phyloP scores from a whole-genome alignment of 768 basidiomycete species.

The Termitomyces sp. region DNA sequence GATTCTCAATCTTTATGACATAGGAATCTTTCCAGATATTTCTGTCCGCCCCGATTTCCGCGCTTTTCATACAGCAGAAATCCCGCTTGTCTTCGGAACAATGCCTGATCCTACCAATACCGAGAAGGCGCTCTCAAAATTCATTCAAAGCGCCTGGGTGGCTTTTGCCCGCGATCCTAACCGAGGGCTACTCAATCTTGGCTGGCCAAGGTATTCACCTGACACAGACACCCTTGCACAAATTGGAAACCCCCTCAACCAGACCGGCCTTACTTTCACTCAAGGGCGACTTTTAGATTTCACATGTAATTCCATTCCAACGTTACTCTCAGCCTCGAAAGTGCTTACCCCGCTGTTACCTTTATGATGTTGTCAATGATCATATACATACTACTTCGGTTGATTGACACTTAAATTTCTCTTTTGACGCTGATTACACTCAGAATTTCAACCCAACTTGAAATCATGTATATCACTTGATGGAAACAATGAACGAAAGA shows the following conservation, averaged over 20 bases:
- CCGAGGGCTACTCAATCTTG: slow-evolving; percentile 22
- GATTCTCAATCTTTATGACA: neutral
- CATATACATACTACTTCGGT: too few species aligned
- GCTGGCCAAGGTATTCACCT: slow-evolving; percentile 23
- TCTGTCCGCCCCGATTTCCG: slow-evolving; percentile 29
- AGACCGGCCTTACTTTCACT: slow-evolving; percentile 11
- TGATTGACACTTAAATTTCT: too few species aligned
- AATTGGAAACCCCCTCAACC: slow-evolving; percentile 14
- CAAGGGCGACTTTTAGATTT: slow-evolving; percentile 16
- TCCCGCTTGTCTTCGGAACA: slow-evolving; percentile 37
- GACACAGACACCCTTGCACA: slow-evolving; percentile 15
- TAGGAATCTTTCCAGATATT: slow-evolving; percentile 34
- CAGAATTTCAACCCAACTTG: too few species aligned
- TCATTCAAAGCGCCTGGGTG: slow-evolving; percentile 37
- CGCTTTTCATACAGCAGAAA: slow-evolving; percentile 35
- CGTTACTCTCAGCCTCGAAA: too few species aligned
- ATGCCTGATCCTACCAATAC: slow-evolving; percentile 22
- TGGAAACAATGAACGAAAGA: too few species aligned
- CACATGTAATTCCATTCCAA: slow-evolving; percentile 7
- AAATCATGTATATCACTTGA: too few species aligned
- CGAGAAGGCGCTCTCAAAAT: slow-evolving; percentile 26
- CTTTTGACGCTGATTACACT: too few species aligned
- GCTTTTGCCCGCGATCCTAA: slow-evolving; percentile 35
- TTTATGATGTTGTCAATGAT: too few species aligned
- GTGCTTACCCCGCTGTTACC: too few species aligned